Evolutionary conservation across 2,329 filamentous ascomycete genomes (phyloP).

Genomic region (Coniochaeta hoffmannii): DNA sequence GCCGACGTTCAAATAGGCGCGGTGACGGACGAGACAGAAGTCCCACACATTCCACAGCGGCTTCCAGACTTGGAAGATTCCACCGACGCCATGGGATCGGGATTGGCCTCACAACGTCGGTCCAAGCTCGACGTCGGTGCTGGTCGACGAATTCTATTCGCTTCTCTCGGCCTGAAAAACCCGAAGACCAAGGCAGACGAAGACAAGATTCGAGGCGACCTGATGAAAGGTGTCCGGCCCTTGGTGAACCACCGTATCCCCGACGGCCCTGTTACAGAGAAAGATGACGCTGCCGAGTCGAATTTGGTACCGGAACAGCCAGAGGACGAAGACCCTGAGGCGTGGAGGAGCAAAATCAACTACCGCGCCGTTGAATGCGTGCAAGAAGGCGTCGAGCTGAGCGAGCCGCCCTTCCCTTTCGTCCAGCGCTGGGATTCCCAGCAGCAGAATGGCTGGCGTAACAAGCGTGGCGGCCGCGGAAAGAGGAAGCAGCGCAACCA

Average conservation of each 20-base stretch:
- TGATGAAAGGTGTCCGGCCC: constrained; percentile 47
- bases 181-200: constrained; percentile 65
- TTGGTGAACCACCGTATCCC: constrained; percentile 26
- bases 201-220: constrained; percentile 49
- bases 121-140: constrained; percentile 44
- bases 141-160: constrained; percentile 62
- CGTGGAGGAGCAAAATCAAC: constrained; percentile 68
- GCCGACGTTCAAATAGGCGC: background rate
- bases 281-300: constrained; percentile 14
- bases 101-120: constrained; percentile 19
- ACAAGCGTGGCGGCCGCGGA: constrained; percentile 31
- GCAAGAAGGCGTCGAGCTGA: constrained; percentile 59
- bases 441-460: constrained; percentile 42
- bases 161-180: constrained; percentile 60
- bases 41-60: constrained; percentile 9
- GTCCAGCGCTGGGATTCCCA: constrained; percentile 81
- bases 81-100: background rate
- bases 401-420: constrained; percentile 82
- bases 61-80: background rate
- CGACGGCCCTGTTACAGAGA: constrained; percentile 7
- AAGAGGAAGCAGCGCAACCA: constrained; percentile 44
- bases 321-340: constrained; percentile 43
- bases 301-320: background rate
- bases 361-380: constrained; percentile 80
- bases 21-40: background rate